A percentile compares a stretch with the other conserved stretches of the same genome.
phyloP scores from a whole-genome alignment of 2,329 filamentous ascomycete genomes.

The Septoria linicola region DNA sequence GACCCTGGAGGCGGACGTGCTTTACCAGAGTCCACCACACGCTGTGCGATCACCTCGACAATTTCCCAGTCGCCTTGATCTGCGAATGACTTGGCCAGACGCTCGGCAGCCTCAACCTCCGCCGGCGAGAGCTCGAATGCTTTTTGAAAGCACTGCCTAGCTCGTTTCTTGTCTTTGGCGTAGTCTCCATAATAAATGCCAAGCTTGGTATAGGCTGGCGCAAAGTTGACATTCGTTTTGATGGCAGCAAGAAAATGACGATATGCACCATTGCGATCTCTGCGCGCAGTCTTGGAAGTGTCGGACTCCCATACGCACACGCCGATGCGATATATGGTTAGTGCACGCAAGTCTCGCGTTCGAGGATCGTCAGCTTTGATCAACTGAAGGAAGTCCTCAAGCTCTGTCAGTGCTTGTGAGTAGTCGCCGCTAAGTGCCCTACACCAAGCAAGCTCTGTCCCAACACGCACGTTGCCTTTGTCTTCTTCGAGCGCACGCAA shows the following conservation, averaged over 20 bases:
- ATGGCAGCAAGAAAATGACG: slow-evolving; percentile 77
- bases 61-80: slow-evolving; percentile 93
- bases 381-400: slow-evolving; percentile 67
- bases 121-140: slow-evolving; percentile 88
- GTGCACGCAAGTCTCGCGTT: slow-evolving; percentile 71
- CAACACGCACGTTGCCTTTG: slow-evolving; percentile 71
- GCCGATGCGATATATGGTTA: slow-evolving; percentile 83
- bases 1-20: slow-evolving; percentile 87
- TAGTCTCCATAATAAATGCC: slow-evolving; percentile 92
- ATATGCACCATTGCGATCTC: slow-evolving; percentile 79
- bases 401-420: slow-evolving; percentile 62
- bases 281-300: slow-evolving; percentile 69
- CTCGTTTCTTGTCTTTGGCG: slow-evolving; percentile 78
- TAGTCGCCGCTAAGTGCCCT: slow-evolving; percentile 80
- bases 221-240: slow-evolving; percentile 82
- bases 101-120: slow-evolving; percentile 82
- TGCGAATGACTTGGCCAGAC: slow-evolving; percentile 81
- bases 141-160: slow-evolving; percentile 92
- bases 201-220: slow-evolving; percentile 86
- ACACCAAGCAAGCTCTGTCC: slow-evolving; percentile 88
- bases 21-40: slow-evolving; percentile 92
- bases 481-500: slow-evolving; percentile 73
- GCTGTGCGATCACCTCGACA: slow-evolving; percentile 86
- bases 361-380: slow-evolving; percentile 62
- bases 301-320: slow-evolving; percentile 85